Evolutionary conservation across 2,329 filamentous ascomycete genomes (phyloP).

Genomic region (Diplodia corticola): DNA sequence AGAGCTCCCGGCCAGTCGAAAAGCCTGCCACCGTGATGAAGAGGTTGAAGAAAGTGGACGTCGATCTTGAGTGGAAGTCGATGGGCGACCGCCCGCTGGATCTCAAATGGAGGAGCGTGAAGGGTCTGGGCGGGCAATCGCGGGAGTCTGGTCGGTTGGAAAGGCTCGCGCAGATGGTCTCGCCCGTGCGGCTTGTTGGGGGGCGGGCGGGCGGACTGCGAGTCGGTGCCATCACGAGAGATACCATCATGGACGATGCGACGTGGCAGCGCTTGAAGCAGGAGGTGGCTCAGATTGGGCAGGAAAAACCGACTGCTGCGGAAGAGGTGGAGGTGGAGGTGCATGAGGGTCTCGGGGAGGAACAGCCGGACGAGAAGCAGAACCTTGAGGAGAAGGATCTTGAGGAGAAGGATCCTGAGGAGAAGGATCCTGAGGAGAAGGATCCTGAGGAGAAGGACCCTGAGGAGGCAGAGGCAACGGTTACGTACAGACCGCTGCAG

Average conservation of each 20-base stretch:
- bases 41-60: too few species aligned
- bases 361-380: not conserved
- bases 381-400: not conserved
- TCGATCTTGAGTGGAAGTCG: too few species aligned
- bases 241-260: not conserved
- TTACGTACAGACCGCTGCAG: not conserved
- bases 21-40: too few species aligned
- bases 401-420: not conserved
- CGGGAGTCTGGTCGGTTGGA: not conserved
- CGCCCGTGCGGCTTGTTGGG: not conserved
- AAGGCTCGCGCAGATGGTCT: not conserved
- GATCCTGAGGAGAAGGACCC: too few species aligned
- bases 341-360: not conserved
- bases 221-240: not conserved
- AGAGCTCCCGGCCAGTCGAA: too few species aligned
- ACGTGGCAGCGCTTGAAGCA: slow-evolving; percentile 9
- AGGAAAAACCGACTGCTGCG: not conserved
- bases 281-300: not conserved
- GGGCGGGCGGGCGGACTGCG: not conserved
- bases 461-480: not conserved
- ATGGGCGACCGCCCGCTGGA: too few species aligned
- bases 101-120: too few species aligned
- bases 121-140: too few species aligned
- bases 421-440: not conserved
- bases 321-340: not conserved